Evolutionary conservation across 2,329 filamentous ascomycete genomes (phyloP).

Genomic region (Mariannaea elegans): DNA sequence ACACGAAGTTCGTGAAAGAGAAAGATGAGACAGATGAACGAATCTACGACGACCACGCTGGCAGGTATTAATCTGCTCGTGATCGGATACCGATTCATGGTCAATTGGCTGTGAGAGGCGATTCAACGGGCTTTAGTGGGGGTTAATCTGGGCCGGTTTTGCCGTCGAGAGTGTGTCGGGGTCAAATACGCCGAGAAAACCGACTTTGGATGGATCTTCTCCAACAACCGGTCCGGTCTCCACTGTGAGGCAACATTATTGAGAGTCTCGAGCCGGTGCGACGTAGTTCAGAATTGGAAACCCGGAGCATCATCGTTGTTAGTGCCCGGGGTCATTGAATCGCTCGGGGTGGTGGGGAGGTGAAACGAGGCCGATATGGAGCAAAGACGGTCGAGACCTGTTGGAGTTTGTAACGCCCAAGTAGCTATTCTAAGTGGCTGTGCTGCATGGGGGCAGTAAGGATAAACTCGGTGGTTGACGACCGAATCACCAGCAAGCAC

Average conservation of each 20-base stretch:
- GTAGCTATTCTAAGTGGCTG: not conserved
- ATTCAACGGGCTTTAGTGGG: conserved; percentile 14
- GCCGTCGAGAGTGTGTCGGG: conserved; percentile 11
- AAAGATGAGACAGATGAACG: conserved; percentile 11
- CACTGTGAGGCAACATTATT: conserved; percentile 11
- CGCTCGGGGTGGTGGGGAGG: not conserved
- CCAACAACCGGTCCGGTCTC: conserved; percentile 22
- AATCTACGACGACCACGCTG: conserved; percentile 4
- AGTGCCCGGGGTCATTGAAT: not conserved
- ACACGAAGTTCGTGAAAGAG: not conserved
- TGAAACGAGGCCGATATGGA: not conserved
- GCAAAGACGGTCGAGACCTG: not conserved
- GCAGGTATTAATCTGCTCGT: conserved; percentile 22
- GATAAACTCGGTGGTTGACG: conserved; percentile 12
- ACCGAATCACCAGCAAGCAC: conserved; percentile 2
- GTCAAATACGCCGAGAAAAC: conserved; percentile 17
- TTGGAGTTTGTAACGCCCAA: not conserved
- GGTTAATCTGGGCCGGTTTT: conserved; percentile 14
- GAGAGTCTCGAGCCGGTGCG: not conserved
- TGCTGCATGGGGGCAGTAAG: conserved; percentile 7
- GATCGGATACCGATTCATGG: conserved; percentile 8
- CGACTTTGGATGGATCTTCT: conserved; percentile 16
- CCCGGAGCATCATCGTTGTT: not conserved
- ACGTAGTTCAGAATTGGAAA: too few relatives aligned
- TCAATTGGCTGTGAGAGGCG: conserved; percentile 2